Evolutionary conservation across 768 basidiomycete genomes (phyloP), one percentile per base, ranked within the genome.

Genomic region (Nidularia sp.): DNA sequence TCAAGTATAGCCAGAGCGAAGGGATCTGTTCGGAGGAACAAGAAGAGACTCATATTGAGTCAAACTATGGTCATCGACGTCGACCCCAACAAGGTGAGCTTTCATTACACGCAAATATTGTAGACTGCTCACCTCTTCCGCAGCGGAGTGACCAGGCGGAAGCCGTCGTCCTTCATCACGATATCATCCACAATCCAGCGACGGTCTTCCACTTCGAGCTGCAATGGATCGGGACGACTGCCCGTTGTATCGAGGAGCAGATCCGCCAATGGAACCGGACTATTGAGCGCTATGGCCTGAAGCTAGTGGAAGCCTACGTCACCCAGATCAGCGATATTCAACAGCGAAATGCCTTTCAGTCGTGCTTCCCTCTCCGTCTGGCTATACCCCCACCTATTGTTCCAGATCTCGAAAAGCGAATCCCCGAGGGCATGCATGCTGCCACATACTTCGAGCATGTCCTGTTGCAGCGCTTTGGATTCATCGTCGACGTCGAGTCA

Each of bases 141-240:
- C 33, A 90, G 86, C 80, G 79, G 69, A 93, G 90, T 61, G 88
- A 91, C 65, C 87, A 92, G 60, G 90, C 93, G 0, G 94, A 97
- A 68, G 80, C 85, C 2, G 89, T 91, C 13, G 79, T 95, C 32
- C 75, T 98, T 25, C 95, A 98, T 64, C 85, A 95, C 66, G 97
- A 98, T 68, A 83, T 97, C 52, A 89, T 96, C 49, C 96, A 98
- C 66, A 98, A 98, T 62, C 90, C 93, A 0, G 81, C 77, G n/a
- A 96, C 88, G 31, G 91, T 90, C 53, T 97, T 97, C 71, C 96
- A 98, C 67, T 94, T 98, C 60, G 95, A 99, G 67, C 76, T 99
- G 31, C 91, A 96, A 55, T 99, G 97, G 96, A 87, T 98, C 39
- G 94, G 93, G 2, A 89, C 94, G 1, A 94, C 93, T 1, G 93